Evolutionary conservation across 1,139 yeast species (phyloP), one percentile per base, ranked within the genome.

Genomic region (Debaryomyces sp.): DNA sequence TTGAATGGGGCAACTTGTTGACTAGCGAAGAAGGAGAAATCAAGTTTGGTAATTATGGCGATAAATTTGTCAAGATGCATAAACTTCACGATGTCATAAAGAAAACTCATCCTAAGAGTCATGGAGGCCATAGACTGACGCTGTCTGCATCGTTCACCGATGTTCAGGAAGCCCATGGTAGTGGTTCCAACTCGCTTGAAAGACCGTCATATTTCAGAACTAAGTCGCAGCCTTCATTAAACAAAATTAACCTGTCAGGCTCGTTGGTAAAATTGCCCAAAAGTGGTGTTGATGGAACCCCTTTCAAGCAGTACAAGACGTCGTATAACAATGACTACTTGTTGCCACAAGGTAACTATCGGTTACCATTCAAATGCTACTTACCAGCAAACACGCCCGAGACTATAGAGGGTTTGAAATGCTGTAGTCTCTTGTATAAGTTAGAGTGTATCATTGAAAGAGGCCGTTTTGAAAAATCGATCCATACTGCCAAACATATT

Each of bases 331-430:
- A 63, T 56, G 70, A 73, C n/a, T 83, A 78, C 57, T 64, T 77
- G 12, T 67, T 86, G 27, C 85, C 85, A 0, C 73, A 77, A 49
- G 92, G 92, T 0, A 84, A 85, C 59, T 86, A 86, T 58, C 82
- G 80, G 53, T 63, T 87, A 34, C 92, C 92, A 0, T 87, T 86
- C 61, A 67, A 64, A 34, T 71, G 80, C 5, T 66, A 68, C 15
- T 62, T 87, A 10, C 91, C 92, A 0, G 78, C 84, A 2, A 80
- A 80, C 54, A 63, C 82, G 0, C 79, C 86, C 2, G 92, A 85
- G 54, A 82, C 91, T 0, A 78, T 86, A 0, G 92, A 86, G 63
- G 89, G 90, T 0, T 65, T 85, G 44, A 49, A 73, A 43, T 75
- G 81, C 38, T 89, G 85, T 0, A 76, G 80, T 7, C 62, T 85